A percentile compares a stretch with the other conserved stretches of the same genome.
phyloP scores from a whole-genome alignment of 202 grass and related monocot genomes.

The Hordeum pubiflorum region DNA sequence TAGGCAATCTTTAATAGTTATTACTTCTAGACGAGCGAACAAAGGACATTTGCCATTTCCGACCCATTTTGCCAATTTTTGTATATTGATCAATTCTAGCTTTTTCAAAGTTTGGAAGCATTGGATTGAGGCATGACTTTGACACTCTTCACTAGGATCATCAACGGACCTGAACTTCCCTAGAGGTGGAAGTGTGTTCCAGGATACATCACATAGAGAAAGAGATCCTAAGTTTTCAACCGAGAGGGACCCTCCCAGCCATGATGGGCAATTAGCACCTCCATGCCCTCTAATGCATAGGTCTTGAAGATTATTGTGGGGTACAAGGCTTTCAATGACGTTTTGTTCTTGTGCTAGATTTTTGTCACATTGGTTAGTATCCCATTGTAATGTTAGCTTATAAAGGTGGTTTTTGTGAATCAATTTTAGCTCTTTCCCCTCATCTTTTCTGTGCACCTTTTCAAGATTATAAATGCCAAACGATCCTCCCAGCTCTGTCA shows the following conservation, averaged over 20 bases:
- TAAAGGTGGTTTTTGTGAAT: neutral
- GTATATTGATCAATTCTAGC: neutral
- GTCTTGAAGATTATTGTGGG: neutral
- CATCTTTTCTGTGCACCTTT: neutral
- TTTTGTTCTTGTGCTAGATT: fast-evolving
- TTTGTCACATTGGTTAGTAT: fast-evolving
- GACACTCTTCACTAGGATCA: neutral
- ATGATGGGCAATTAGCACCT: neutral
- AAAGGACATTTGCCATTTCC: neutral
- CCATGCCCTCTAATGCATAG: neutral
- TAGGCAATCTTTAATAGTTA: neutral
- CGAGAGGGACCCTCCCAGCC: neutral
- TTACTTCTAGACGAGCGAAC: neutral
- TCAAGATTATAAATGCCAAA: neutral
- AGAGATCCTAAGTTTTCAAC: neutral
- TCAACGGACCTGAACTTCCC: neutral
- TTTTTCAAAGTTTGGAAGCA: neutral
- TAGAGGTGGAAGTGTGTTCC: neutral
- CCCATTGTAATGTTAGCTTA: neutral
- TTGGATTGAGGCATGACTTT: neutral
- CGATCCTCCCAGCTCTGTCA: neutral
- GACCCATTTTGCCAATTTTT: neutral
- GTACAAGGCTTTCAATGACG: neutral
- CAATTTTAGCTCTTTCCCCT: neutral
- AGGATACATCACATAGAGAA: neutral